These are phyloP conservation scores for Agrocybe praecox DNA, from an alignment of 768 basidiomycete genomes.

Conservation along the genomic window DNA sequence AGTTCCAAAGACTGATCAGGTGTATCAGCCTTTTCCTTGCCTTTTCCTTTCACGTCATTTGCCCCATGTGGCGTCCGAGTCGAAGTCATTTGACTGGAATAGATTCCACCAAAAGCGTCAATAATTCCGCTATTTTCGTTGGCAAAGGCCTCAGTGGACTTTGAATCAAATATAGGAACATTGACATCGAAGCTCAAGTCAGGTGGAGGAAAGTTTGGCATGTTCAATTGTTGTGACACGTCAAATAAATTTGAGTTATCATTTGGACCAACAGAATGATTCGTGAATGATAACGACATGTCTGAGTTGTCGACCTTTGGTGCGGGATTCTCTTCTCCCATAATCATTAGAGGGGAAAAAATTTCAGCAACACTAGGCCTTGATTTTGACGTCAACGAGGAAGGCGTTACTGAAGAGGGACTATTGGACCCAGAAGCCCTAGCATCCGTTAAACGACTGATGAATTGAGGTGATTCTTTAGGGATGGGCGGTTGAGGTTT, in stretches of 20 bases:
- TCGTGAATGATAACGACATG: conserved; percentile 31
- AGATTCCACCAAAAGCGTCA: conserved; percentile 16
- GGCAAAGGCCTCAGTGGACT: conserved; percentile 37
- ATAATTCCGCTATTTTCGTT: conserved; percentile 28
- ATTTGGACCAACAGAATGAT: conserved; percentile 37
- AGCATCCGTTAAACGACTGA: conserved; percentile 32
- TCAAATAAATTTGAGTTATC: conserved; percentile 57
- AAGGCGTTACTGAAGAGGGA: conserved; percentile 30
- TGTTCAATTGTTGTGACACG: conserved; percentile 53
- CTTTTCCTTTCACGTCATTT: conserved; percentile 37
- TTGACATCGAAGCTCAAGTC: conserved; percentile 43
- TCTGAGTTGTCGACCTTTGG: conserved; percentile 20
- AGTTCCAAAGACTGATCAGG: conserved; percentile 14
- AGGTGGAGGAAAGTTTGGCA: conserved; percentile 49
- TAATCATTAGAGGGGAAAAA: conserved; percentile 49
- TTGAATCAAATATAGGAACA: conserved; percentile 33
- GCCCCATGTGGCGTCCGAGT: conserved; percentile 42
- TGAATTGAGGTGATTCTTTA: conserved; percentile 27
- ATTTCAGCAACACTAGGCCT: conserved; percentile 52
- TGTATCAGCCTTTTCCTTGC: conserved; percentile 27
- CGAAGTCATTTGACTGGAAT: conserved; percentile 39
- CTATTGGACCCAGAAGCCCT: conserved; percentile 26
- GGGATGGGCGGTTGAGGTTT: conserved; percentile 30
- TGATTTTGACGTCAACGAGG: conserved; percentile 34
- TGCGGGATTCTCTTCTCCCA: conserved; percentile 20